Base-by-base conservation (phyloP, 2,329 filamentous ascomycete genomes). In the Xylariaceae sp. region DNA sequence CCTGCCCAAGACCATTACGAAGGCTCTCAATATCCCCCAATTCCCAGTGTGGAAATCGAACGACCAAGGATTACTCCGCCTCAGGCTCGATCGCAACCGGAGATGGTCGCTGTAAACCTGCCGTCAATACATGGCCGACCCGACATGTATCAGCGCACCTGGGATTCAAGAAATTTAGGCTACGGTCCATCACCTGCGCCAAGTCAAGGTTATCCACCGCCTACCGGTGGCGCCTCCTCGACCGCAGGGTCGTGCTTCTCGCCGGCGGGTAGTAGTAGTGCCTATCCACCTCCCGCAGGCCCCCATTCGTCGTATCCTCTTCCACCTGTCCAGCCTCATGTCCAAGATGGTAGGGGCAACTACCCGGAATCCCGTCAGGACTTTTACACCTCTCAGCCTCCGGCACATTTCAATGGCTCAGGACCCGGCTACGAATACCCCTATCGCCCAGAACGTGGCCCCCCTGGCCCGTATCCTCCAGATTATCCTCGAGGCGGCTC, bases 81-180 rank as follows among this genome's bases (percentile, higher is more conserved):
- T 59, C 66, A 61, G 52, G 51, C 64, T 57, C 64, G 65, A 55
- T 64, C 70, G 60, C 70, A 61, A 60, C 78, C 77, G 73, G 73
- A 75, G 50, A 66, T 72, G 48, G 60, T 61, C 43, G 69, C 72
- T 54, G 72, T 78, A 55, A 77, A 73, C 56, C 68, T 79, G 35
- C 78, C 78, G 1, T 74, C 78, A 19, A 80, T 80, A 51, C 72
- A 79, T 51, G 78, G 79, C 62, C 67, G 73, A 46, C 70, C 73
- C 49, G 63, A 67, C 35, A 61, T 68, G 54, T 66, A 67, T 19
- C 54, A 53, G 57, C 42, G 37, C 62, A 27, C 52, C 60, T 70
- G 67, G 67, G 67, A 70, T 48, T 62, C 68, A 19, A 67, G 70
- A 56, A 67, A 65, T 40, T 69, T 66, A 47, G 68, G 68, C 55